phyloP scores from a whole-genome alignment of 208 protist species.

The Trypanosoma platydactyli region DNA sequence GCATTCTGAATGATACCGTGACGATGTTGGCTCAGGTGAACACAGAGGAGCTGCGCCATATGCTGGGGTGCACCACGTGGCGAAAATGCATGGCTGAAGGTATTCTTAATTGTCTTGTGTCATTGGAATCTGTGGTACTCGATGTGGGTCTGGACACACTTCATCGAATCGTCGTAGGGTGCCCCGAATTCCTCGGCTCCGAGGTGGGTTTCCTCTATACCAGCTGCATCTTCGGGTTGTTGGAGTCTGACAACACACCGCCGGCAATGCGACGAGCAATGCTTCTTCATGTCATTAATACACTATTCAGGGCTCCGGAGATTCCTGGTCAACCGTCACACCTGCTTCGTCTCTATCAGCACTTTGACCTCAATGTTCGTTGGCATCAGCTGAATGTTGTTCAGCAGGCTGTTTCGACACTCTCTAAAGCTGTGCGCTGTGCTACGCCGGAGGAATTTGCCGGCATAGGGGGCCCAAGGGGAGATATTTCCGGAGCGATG shows the following conservation, averaged over 20 bases:
- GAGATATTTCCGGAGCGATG: conserved; percentile 6
- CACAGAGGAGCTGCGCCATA: conserved; percentile 35
- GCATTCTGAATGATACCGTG: conserved; percentile 64
- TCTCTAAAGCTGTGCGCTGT: conserved; percentile 75
- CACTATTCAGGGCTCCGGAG: conserved; percentile 41
- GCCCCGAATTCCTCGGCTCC: conserved; percentile 39
- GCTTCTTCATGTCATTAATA: conserved; percentile 72
- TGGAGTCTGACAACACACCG: conserved; percentile 90
- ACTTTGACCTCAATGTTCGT: conserved; percentile 82
- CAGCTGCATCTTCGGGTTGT: conserved; percentile 87
- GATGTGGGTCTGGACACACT: conserved; percentile 87
- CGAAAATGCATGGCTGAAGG: conserved; percentile 76
- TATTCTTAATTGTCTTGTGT: conserved; percentile 90
- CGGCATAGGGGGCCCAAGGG: conserved; percentile 16
- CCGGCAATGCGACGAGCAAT: conserved; percentile 86
- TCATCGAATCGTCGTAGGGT: conserved; percentile 69
- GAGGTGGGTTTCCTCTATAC: conserved; percentile 94
- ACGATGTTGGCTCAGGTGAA: conserved; percentile 32
- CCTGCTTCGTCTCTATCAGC: conserved; percentile 66
- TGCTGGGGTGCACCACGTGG: conserved; percentile 45
- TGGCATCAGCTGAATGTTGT: conserved; percentile 78
- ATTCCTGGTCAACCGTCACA: conserved; percentile 31
- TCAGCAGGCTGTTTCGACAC: conserved; percentile 74
- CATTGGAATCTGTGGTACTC: conserved; percentile 79
- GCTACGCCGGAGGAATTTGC: conserved; percentile 53